Evolutionary conservation across 371 early-diverging fungal genomes (phyloP), one percentile per base, ranked within the genome.

Genomic region (Apophysomyces variabilis): DNA sequence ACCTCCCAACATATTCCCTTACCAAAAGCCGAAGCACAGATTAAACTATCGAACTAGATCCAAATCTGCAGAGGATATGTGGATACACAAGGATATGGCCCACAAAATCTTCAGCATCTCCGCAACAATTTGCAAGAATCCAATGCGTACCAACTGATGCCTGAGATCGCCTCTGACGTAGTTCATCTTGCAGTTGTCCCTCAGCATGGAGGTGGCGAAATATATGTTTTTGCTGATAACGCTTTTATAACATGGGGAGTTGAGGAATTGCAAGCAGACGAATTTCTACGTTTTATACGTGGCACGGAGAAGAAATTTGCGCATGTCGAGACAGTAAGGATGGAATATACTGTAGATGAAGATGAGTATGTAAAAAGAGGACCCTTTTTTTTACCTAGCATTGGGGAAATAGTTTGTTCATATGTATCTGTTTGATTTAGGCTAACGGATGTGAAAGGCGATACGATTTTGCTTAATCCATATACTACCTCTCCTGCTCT

Each of bases 381-480:
- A 45, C 32, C 32, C 32, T 26, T 3, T 26, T 26, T 26, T 26
- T 26, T 1, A 3, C 3, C 32, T 26, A 18, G 45, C n/a, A 18
- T 13, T 43, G 16, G 9, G 47, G 11, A 32, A 1, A 13, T 5
- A 14, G 7, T 65, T 60, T 7, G n/a, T 2, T 12, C 57, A 5
- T 50, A 26, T 3, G 0, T 1, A 26, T 26, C 1, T 26, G 32
- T 26, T 26, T 26, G 32, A 26, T 26, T 13, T 61, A 77, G 78
- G 56, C 54, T 68, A 14, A 75, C 78, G 1, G 66, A 72, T 32
- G 44, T 77, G 35, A 74, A 72, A 43, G 75, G 75, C 1, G 66
- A 70, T 44, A 44, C 71, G 12, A 68, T 75, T 37, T 32, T 77
- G 16, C 26, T 77, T 2, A 75, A 77, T 35, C 78, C 78, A 32